These are phyloP conservation scores for Phytopythium delawarense DNA, from an alignment of 352 stramenopile species.

Conservation along the genomic window DNA sequence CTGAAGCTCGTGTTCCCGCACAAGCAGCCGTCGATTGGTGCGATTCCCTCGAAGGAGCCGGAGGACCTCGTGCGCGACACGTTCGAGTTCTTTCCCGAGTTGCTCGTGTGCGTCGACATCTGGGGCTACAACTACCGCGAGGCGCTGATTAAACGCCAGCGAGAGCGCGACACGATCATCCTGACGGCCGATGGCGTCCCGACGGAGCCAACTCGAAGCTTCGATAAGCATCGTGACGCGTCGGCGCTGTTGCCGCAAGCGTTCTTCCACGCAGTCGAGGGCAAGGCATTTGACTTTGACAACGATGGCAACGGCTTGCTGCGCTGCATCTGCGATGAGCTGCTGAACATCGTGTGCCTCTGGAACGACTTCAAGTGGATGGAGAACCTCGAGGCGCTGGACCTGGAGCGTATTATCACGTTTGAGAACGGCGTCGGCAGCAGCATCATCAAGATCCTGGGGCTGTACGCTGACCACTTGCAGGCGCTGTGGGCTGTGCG, in stretches of 20 bases:
- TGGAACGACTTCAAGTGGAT: conserved; percentile 82
- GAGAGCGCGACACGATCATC: neutral
- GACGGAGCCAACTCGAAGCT: neutral
- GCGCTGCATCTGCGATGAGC: conserved; percentile 66
- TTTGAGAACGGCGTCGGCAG: conserved; percentile 62
- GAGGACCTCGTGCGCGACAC: conserved; percentile 60
- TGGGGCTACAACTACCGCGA: conserved; percentile 55
- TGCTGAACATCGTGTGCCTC: conserved; percentile 64
- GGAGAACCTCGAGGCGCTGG: conserved; percentile 40
- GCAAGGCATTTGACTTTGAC: conserved; percentile 58
- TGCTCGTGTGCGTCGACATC: conserved; percentile 61
- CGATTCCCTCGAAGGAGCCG: conserved; percentile 12
- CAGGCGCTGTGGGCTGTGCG: conserved; percentile 50
- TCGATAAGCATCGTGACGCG: neutral
- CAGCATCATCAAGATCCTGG: conserved; percentile 60
- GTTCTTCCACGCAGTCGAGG: conserved; percentile 43
- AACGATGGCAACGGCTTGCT: conserved; percentile 50
- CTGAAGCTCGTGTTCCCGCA: conserved; percentile 59
- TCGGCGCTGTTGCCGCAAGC: conserved; percentile 26
- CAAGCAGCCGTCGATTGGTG: conserved; percentile 16
- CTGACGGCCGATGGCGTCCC: conserved; percentile 1
- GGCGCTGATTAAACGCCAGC: conserved; percentile 20
- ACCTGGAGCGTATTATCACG: conserved; percentile 40
- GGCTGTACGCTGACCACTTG: conserved; percentile 51
- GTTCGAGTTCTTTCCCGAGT: conserved; percentile 65